These are phyloP conservation scores for Xylaria sp. DNA, from an alignment of 2,329 filamentous ascomycete species.

Conservation along the genomic window DNA sequence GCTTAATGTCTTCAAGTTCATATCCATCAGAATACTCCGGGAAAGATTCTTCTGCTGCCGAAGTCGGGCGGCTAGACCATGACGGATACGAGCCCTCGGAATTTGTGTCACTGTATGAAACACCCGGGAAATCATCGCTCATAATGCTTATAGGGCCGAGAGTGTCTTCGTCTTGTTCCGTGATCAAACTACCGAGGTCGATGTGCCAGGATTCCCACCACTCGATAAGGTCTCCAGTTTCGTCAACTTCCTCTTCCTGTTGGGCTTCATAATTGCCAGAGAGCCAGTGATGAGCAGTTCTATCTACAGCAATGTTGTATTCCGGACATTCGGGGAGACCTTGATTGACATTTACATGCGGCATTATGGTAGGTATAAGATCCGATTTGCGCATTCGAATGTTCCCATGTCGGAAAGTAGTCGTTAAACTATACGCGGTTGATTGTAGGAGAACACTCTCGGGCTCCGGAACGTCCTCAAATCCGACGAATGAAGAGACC, in stretches of 20 bases:
- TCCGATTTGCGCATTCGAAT: slow-evolving; percentile 18
- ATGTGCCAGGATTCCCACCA: slow-evolving; percentile 27
- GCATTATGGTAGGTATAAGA: background rate
- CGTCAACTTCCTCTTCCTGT: slow-evolving; percentile 8
- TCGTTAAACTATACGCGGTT: slow-evolving; percentile 1
- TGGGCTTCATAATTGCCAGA: slow-evolving; percentile 14
- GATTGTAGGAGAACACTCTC: slow-evolving; percentile 13
- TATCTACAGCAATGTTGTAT: slow-evolving; percentile 8
- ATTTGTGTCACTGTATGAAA: slow-evolving; percentile 28
- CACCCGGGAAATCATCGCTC: slow-evolving; percentile 18
- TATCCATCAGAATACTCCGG: background rate
- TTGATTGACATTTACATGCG: background rate
- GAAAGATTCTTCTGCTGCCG: background rate
- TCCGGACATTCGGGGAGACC: background rate
- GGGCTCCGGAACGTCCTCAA: background rate
- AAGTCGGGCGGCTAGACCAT: background rate
- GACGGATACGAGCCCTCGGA: slow-evolving; percentile 15
- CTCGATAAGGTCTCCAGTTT: slow-evolving; percentile 19
- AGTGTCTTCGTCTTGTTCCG: background rate
- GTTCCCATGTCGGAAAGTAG: slow-evolving; percentile 13
- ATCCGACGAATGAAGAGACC: background rate
- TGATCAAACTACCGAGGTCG: background rate
- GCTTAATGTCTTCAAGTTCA: background rate
- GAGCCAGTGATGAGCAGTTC: slow-evolving; percentile 1
- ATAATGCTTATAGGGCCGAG: background rate